Evolutionary conservation across 2,329 filamentous ascomycete genomes (phyloP), one percentile per base, ranked within the genome.

Genomic region (Diatrype stigma): DNA sequence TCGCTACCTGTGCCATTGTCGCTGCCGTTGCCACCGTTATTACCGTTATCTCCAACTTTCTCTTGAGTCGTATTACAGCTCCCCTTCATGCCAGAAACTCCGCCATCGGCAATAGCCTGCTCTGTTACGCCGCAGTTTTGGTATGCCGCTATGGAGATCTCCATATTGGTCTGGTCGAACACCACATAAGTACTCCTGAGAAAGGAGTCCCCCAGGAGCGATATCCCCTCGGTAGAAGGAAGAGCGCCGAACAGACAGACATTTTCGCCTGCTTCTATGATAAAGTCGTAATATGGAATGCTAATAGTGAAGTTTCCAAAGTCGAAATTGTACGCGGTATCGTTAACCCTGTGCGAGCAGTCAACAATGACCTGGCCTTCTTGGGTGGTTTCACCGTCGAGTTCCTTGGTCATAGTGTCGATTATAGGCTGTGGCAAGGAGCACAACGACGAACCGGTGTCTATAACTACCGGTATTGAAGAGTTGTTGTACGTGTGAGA

Each of bases 381-480:
- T 1, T 63, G 38, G 37, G 76, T 70, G n/a, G 16, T 14, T 23
- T 26, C n/a, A n/a, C 21, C 21, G 12, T 6, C 21, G 16, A 44
- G 40, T 8, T 26, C 40, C 14, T 23, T 12, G 21, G n/a, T 44
- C 21, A 44, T 44, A 12, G 21, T 21, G 12, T 17, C 22, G 21
- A 44, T 12, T 42, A 73, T 74, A 26, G 71, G 62, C 52, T 80
- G 70, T 2, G 87, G 87, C 2, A 90, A 75, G 55, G 85, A 82
- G 65, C 80, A 86, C 50, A 88, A 71, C 40, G 82, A 86, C 54
- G 56, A 60, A 21, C 59, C 58, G 2, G 59, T 58, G 35, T 62
- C 58, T 23, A 62, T 12, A 12, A 52, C 34, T 21, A 63, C 61
- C 10, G 70, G 54, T 2, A 44, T 2, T 8, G 40, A 23, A 7